Conservation (phyloP, 768 basidiomycete genomes). For the Saitozyma sp. region DNA sequence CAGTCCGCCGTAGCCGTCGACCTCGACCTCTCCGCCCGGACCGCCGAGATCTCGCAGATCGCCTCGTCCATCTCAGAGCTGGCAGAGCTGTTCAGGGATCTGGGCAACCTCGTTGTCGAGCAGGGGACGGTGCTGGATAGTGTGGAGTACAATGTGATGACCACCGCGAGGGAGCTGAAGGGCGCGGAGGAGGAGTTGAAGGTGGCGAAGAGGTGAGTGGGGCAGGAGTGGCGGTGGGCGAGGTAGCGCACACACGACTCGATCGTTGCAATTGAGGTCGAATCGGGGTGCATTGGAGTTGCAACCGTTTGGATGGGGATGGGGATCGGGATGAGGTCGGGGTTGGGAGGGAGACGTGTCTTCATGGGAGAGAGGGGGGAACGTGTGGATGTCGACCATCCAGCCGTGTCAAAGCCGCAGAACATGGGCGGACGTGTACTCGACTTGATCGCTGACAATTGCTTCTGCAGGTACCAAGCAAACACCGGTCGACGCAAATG, state of each 20-base stretch:
- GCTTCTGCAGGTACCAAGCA: slow-evolving; percentile 73
- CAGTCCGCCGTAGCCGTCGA: slow-evolving; percentile 52
- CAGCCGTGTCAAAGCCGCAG: too few species aligned
- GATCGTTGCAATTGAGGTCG: neutral
- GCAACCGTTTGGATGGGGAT: neutral
- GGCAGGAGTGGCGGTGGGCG: neutral
- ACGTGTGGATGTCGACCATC: neutral
- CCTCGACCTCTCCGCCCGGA: slow-evolving; percentile 58
- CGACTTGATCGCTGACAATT: too few species aligned
- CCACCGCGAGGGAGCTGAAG: slow-evolving; percentile 75
- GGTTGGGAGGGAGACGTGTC: neutral
- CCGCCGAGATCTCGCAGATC: slow-evolving; percentile 79
- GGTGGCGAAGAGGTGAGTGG: slow-evolving; percentile 71
- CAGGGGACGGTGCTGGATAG: slow-evolving; percentile 96
- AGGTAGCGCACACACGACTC: neutral
- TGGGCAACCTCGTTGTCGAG: slow-evolving; percentile 89
- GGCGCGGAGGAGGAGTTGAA: slow-evolving; percentile 83
- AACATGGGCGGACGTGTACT: too few species aligned
- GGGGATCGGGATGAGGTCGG: neutral
- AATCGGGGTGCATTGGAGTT: neutral
- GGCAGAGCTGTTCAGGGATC: slow-evolving; percentile 94
- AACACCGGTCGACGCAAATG: slow-evolving; percentile 89
- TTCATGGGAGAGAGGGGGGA: neutral
- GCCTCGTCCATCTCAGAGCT: slow-evolving; percentile 86
- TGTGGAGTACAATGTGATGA: slow-evolving; percentile 95